These are phyloP conservation scores for Ogataea trehalophila DNA, from an alignment of 805 yeast genomes.

Conservation along the genomic window DNA sequence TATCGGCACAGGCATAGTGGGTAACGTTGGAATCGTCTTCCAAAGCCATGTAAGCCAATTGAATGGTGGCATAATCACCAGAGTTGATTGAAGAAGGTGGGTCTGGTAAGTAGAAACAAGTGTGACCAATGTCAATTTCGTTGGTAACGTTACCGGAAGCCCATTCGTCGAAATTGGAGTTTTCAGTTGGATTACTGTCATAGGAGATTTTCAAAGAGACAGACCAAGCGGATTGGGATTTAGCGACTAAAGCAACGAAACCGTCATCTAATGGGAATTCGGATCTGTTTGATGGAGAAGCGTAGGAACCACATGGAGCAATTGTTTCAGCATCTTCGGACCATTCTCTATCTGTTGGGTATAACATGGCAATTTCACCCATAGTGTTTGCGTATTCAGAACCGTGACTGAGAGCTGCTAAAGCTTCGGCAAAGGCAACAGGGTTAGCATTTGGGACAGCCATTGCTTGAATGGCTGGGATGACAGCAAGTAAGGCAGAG, in stretches of 20 bases:
- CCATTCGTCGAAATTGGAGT: conserved; percentile 37
- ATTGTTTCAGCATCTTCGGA: conserved; percentile 39
- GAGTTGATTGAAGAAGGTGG: conserved; percentile 31
- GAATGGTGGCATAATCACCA: conserved; percentile 42
- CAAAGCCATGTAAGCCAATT: conserved; percentile 41
- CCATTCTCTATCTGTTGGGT: conserved; percentile 43
- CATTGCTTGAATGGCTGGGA: conserved; percentile 12
- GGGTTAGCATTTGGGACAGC: conserved; percentile 26
- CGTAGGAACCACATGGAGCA: conserved; percentile 42
- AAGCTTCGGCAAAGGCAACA: conserved; percentile 29
- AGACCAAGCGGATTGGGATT: conserved; percentile 35
- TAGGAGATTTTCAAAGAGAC: conserved; percentile 38
- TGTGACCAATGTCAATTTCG: conserved; percentile 40
- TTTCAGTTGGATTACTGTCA: conserved; percentile 33
- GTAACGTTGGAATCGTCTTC: conserved; percentile 36
- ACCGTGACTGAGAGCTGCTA: conserved; percentile 34
- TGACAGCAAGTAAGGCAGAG: conserved; percentile 7
- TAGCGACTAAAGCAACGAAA: conserved; percentile 41
- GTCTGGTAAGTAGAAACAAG: conserved; percentile 42
- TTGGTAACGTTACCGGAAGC: conserved; percentile 35
- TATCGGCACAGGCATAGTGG: conserved; percentile 42
- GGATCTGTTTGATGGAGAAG: conserved; percentile 34
- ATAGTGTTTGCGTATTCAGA: conserved; percentile 32
- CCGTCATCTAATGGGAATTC: conserved; percentile 44
- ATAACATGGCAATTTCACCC: conserved; percentile 38